Evolutionary conservation across 495 filamentous ascomycete species (phyloP), one percentile per base, ranked within the genome.

Genomic region (Lineolata rhizophorae): DNA sequence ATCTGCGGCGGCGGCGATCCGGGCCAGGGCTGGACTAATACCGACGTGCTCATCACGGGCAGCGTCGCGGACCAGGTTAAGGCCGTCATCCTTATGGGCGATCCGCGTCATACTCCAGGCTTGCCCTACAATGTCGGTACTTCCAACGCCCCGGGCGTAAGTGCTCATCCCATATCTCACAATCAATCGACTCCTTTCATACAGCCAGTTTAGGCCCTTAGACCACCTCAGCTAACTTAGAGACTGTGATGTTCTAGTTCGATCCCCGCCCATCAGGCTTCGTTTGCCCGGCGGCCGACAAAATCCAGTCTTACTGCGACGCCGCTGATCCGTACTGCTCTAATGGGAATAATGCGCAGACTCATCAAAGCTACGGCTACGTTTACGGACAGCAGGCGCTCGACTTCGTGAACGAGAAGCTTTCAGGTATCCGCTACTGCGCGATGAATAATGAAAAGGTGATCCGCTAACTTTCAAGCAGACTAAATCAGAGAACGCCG

Each of bases 271-370:
- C 64, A 0, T 45, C 51, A n/a, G 67, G 65, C 20, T 70, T 62
- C 43, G 40, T 31, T 24, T 71, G 69, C 52, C 57, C 63, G 5
- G 49, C 46, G 9, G 65, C 57, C 10, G 42, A 36, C 39, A 67
- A 60, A 46, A 61, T 73, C 33, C 46, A 70, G 48, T 64, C 56
- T 8, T 73, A 72, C 56, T 73, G 68, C 47, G 67, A 73, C 48
- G 43, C 60, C 16, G 37, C 62, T 3, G 68, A 73, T 46, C 68
- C 67, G 6, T 71, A 69, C 48, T 73, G 67, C 57, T 71, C 65
- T 54, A 69, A 60, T 29, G 67, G 68, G 32, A 70, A 49, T 47
- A 50, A 71, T 40, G 55, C 54, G 4, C 54, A 55, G 34, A 58
- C 58, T 4, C 68, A 72, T 46, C 58, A 70, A 46, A 57, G 60